Conservation (phyloP, 306 rosid genomes). For the Carpinus viminea region DNA sequence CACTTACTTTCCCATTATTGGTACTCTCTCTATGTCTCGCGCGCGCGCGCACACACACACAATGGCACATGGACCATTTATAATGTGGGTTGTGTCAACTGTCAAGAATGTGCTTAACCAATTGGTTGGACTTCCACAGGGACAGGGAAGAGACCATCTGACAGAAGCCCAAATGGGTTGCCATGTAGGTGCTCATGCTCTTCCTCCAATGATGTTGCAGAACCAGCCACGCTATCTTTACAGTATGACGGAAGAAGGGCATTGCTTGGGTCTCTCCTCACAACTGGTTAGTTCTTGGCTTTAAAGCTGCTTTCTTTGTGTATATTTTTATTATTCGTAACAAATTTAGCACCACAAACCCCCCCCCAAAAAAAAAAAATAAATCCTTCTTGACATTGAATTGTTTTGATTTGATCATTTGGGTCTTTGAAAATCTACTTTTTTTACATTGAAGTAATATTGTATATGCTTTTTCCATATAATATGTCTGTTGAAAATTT, state of each 20-base stretch:
- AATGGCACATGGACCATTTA: neutral
- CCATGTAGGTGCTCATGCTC: conserved; percentile 55
- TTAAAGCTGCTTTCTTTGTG: neutral
- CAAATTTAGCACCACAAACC: neutral
- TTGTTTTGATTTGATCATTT: neutral
- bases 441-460: neutral
- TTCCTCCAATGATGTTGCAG: conserved; percentile 29
- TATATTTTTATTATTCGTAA: neutral
- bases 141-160: conserved; percentile 44
- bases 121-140: conserved; percentile 46
- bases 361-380: too few relatives aligned
- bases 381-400: neutral
- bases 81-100: conserved; percentile 14
- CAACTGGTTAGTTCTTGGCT: conserved; percentile 54
- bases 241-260: conserved; percentile 72
- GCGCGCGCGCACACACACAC: neutral
- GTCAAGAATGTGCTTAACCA: conserved; percentile 24
- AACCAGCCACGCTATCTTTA: conserved; percentile 37
- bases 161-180: conserved; percentile 36
- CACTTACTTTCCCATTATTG: conserved; percentile 38
- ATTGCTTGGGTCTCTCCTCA: conserved; percentile 58
- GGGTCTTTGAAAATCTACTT: neutral
- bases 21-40: conserved; percentile 46
- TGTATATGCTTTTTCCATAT: neutral
- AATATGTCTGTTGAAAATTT: neutral